A percentile compares a stretch with the other conserved stretches of the same genome.
phyloP scores from a whole-genome alignment of 2,329 filamentous ascomycete species.

The Arthrobotrys megalospora region DNA sequence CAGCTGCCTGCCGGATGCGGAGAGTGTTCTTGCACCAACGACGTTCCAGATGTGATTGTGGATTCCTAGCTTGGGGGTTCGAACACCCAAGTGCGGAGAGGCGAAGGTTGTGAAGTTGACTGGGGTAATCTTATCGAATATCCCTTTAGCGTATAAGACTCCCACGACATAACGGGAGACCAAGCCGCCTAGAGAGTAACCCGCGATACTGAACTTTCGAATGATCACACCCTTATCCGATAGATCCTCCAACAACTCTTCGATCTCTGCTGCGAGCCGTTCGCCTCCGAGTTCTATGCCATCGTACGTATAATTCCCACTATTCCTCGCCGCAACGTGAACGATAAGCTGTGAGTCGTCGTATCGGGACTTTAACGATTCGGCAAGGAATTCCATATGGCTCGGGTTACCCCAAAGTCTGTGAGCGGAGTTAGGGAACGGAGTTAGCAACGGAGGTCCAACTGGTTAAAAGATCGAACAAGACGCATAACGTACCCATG shows the following conservation, averaged over 20 bases:
- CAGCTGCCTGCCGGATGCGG: constrained; percentile 86
- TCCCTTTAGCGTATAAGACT: constrained; percentile 83
- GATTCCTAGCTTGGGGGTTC: constrained; percentile 78
- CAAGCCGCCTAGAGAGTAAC: constrained; percentile 85
- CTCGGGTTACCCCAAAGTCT: constrained; percentile 85
- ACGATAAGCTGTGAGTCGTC: constrained; percentile 78
- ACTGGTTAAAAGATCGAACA: constrained; percentile 17
- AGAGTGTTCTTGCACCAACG: constrained; percentile 84
- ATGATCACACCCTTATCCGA: constrained; percentile 78
- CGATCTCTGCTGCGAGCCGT: constrained; percentile 77
- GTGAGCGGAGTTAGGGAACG: constrained; percentile 60
- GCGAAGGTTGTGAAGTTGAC: constrained; percentile 97
- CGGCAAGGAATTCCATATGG: constrained; percentile 79
- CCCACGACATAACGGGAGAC: constrained; percentile 89
- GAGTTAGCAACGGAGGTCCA: constrained; percentile 12
- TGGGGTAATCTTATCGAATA: constrained; percentile 84
- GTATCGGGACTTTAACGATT: constrained; percentile 75
- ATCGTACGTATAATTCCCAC: constrained; percentile 80
- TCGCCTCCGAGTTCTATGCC: constrained; percentile 79
- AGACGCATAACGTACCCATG: constrained; percentile 77
- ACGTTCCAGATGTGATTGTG: constrained; percentile 82
- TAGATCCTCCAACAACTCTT: constrained; percentile 74
- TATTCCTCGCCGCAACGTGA: constrained; percentile 80
- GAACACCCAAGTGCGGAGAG: constrained; percentile 83
- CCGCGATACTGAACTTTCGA: constrained; percentile 85